Evolutionary conservation across 202 grass and related monocot species (phyloP).

Genomic region (Carex arenaria): DNA sequence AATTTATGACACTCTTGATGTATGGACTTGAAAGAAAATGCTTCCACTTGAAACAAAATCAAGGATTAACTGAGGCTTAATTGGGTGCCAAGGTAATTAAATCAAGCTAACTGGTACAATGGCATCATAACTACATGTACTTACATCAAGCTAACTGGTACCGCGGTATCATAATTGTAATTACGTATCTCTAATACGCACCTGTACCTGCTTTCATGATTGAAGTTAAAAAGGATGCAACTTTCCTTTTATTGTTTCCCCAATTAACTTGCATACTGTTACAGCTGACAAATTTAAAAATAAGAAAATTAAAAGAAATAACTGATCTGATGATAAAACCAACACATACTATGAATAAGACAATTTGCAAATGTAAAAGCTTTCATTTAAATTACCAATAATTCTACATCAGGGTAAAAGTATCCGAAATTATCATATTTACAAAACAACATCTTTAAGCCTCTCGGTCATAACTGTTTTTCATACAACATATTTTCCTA

Average conservation of each 20-base stretch:
- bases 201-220: background rate
- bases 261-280: background rate
- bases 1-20: background rate
- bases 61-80: background rate
- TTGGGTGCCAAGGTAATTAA: background rate
- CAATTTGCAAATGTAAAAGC: background rate
- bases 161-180: too few relatives aligned
- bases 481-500: background rate
- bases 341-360: background rate
- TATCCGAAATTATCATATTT: slow-evolving; percentile 10
- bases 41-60: background rate
- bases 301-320: background rate
- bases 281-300: background rate
- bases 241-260: background rate
- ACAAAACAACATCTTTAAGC: background rate
- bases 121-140: too few relatives aligned
- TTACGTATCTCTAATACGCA: background rate
- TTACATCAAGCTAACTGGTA: too few relatives aligned
- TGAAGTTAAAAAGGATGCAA: background rate
- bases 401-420: slow-evolving; percentile 16
- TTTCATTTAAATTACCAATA: slow-evolving; percentile 5
- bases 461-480: background rate
- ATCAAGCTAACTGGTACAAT: background rate
- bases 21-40: background rate
- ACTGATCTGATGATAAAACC: background rate